Evolutionary conservation across 331 rosid genomes (phyloP).

Genomic region (Erythrophleum ivorense): DNA sequence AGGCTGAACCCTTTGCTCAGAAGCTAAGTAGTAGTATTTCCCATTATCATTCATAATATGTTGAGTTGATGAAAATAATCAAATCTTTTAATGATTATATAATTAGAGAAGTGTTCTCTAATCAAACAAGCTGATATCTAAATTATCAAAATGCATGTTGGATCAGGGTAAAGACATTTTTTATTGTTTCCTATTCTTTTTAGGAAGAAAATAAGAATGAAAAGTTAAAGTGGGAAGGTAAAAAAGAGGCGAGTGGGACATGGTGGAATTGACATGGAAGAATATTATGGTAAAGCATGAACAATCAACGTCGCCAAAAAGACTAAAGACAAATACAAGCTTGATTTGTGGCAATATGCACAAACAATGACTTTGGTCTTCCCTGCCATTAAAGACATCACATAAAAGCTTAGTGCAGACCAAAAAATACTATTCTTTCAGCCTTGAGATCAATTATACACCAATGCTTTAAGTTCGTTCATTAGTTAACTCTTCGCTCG

Average conservation of each 20-base stretch:
- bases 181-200: constrained; percentile 31
- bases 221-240: constrained; percentile 33
- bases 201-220: background rate
- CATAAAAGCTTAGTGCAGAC: too few relatives aligned
- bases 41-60: too few relatives aligned
- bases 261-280: constrained; percentile 23
- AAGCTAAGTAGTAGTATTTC: too few relatives aligned
- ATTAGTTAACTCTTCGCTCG: background rate
- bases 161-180: constrained; percentile 2
- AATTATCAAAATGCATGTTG: background rate
- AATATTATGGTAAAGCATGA: constrained; percentile 32
- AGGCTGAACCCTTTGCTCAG: too few relatives aligned
- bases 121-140: background rate
- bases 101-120: background rate
- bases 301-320: constrained; percentile 6
- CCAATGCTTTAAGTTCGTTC: background rate
- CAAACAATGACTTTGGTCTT: constrained; percentile 20
- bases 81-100: background rate
- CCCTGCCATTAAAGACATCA: constrained; percentile 15
- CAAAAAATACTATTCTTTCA: background rate
- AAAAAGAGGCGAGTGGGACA: constrained; percentile 37
- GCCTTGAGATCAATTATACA: background rate
- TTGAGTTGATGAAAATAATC: too few relatives aligned
- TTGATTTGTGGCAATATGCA: constrained; percentile 11
- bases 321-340: constrained; percentile 30